Percentiles rank a stretch among this genome's conserved stretches.
Conservation (phyloP, 2,329 filamentous ascomycete genomes). For the Thyridium curvatum region DNA sequence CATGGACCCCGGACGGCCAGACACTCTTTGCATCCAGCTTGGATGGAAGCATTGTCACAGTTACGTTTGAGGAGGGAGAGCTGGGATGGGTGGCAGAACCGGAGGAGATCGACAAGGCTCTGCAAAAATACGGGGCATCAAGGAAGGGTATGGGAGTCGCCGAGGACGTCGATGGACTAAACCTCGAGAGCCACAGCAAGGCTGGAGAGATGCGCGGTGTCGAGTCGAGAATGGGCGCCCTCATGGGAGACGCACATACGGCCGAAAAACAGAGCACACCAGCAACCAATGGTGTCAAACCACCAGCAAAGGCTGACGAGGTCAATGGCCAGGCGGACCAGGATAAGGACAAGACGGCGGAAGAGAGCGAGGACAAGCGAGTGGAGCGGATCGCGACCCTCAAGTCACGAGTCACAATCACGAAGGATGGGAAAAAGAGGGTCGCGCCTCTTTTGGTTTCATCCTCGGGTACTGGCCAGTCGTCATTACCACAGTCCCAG, state of each 20-base stretch:
- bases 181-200: slow-evolving; percentile 87
- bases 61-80: slow-evolving; percentile 80
- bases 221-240: slow-evolving; percentile 93
- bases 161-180: slow-evolving; percentile 83
- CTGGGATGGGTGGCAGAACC: slow-evolving; percentile 81
- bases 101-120: slow-evolving; percentile 85
- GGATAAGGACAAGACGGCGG: slow-evolving; percentile 24
- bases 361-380: slow-evolving; percentile 46
- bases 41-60: slow-evolving; percentile 79
- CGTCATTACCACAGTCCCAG: slow-evolving; percentile 82
- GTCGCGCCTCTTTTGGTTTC: slow-evolving; percentile 90
- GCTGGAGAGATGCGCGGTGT: slow-evolving; percentile 84
- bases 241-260: slow-evolving; percentile 79
- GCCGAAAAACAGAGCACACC: slow-evolving; percentile 42
- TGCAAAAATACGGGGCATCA: slow-evolving; percentile 88
- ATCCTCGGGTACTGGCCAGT: slow-evolving; percentile 78
- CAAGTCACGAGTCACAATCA: slow-evolving; percentile 89
- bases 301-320: slow-evolving; percentile 26
- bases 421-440: slow-evolving; percentile 94
- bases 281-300: slow-evolving; percentile 44
- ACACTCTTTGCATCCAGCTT: slow-evolving; percentile 80
- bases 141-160: slow-evolving; percentile 84
- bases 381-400: slow-evolving; percentile 53
- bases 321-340: slow-evolving; percentile 31
- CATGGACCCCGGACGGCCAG: slow-evolving; percentile 89